Base-by-base conservation (phyloP, 139 green algal genomes). In the Coelastrella sp. region DNA sequence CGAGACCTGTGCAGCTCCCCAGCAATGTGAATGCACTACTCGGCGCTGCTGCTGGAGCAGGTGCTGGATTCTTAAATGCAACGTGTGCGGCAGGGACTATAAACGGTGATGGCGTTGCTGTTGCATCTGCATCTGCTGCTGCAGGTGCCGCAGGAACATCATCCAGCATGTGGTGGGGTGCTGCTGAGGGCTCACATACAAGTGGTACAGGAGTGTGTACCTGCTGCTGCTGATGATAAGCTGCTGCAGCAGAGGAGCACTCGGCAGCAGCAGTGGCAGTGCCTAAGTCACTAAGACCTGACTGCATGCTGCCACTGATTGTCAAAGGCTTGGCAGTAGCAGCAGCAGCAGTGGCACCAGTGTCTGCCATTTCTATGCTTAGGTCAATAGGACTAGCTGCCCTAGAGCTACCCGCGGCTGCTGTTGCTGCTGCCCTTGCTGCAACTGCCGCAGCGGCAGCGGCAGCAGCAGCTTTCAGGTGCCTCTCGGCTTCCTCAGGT, bases 381-480 rank as follows among this genome's bases (percentile, higher is more conserved):
- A 47, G 13, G 23, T 32, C 57, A 83, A 14, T 14, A 71, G 64
- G 64, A 14, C 64, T 71, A 71, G 64, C 77, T 14, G 32, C 54
- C 19, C 54, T 23, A 57, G 13, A 78, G 20, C 73, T 57, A 32
- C 32, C 77, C 14, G 77, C 32, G 22, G 77, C 77, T 83, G 77
- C 19, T 20, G 20, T 71, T 47, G 79, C 79, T 23, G 60, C 57
- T 73, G 57, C 22, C 7, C 60, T 19, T 23, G 57, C 79, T 85
- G 58, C 57, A 57, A 57, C 58, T 60, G 79, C 79, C 47, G 79
- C 6, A 13, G 10, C 79, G 19, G 78, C 17, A 10, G 14, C 56
- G 47, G 79, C 58, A 23, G 79, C 79, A 57, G 57, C 79, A 57
- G 79, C 79, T 85, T 22, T 75, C 61, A 86, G 60, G 22, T 86